Conservation (phyloP, 1,139 yeast genomes). For the Geotrichum histeridarum region DNA sequence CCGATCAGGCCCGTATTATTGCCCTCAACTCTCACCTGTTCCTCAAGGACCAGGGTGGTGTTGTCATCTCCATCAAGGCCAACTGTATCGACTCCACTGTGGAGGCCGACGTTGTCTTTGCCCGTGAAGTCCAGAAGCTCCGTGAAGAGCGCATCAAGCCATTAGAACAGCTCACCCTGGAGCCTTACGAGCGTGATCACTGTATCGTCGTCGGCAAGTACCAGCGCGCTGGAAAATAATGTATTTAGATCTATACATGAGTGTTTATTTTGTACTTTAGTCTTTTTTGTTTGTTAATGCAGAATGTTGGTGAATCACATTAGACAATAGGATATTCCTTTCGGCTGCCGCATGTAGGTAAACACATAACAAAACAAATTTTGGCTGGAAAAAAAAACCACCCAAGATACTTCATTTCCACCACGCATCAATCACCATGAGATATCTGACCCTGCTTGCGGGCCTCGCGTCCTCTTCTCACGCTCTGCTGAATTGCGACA, state of each 20-base stretch:
- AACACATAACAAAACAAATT: neutral
- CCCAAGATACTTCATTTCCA: neutral
- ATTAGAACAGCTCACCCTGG: conserved; percentile 87
- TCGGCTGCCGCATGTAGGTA: too few relatives aligned
- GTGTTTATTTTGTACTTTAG: conserved; percentile 58
- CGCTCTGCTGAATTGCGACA: conserved; percentile 46
- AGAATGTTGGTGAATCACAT: neutral
- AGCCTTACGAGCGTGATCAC: conserved; percentile 99
- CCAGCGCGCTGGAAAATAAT: conserved; percentile 82
- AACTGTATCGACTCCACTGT: conserved; percentile 96
- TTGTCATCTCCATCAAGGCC: conserved; percentile 42
- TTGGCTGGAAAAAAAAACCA: too few relatives aligned
- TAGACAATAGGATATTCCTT: neutral
- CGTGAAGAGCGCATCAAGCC: conserved; percentile 99
- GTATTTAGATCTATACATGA: conserved; percentile 59
- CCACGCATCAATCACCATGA: conserved; percentile 2
- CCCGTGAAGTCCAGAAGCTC: conserved; percentile 95
- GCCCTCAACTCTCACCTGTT: conserved; percentile 97
- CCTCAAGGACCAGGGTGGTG: conserved; percentile 90
- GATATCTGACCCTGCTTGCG: conserved; percentile 1
- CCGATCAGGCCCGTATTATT: conserved; percentile 99
- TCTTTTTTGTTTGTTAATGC: neutral
- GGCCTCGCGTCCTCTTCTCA: conserved; percentile 22
- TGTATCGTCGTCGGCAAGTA: conserved; percentile 97
- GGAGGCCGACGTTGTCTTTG: conserved; percentile 91